These are phyloP conservation scores for Sugiyamaella americana DNA, from an alignment of 805 yeast genomes.

Conservation along the genomic window DNA sequence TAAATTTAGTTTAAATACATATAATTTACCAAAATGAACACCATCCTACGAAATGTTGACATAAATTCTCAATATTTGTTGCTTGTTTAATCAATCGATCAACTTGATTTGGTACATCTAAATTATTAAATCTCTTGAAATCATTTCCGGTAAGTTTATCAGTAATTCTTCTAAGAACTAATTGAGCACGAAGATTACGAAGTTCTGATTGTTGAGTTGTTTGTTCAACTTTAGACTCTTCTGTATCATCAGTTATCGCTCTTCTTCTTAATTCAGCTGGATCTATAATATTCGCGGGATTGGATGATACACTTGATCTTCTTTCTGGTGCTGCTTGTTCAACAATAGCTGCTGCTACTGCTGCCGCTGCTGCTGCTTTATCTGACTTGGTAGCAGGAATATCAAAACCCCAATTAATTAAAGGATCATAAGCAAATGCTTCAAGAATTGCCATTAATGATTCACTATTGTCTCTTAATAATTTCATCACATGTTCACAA, in stretches of 20 bases:
- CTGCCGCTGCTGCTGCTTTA: neutral
- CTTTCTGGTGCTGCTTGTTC: slow-evolving; percentile 15
- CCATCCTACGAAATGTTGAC: slow-evolving; percentile 98
- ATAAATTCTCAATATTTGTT: slow-evolving; percentile 88
- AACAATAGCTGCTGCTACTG: neutral
- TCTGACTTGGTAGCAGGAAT: slow-evolving; percentile 49
- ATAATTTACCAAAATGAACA: slow-evolving; percentile 83
- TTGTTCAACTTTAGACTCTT: slow-evolving; percentile 61
- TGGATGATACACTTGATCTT: slow-evolving; percentile 5
- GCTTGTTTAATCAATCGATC: slow-evolving; percentile 93
- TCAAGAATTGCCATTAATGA: slow-evolving; percentile 96
- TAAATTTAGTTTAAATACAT: too few relatives aligned
- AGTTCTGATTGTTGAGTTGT: slow-evolving; percentile 59
- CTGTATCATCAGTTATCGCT: slow-evolving; percentile 72
- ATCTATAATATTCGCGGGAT: slow-evolving; percentile 33
- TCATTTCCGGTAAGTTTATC: slow-evolving; percentile 94
- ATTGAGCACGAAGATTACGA: slow-evolving; percentile 83
- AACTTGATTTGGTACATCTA: slow-evolving; percentile 84
- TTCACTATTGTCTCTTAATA: slow-evolving; percentile 87
- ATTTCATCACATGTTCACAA: slow-evolving; percentile 95
- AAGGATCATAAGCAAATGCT: slow-evolving; percentile 97
- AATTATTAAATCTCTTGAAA: slow-evolving; percentile 60
- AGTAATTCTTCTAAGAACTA: slow-evolving; percentile 82
- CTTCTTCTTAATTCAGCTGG: slow-evolving; percentile 64
- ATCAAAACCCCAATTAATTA: slow-evolving; percentile 98